Evolutionary conservation across 1,139 yeast genomes (phyloP), one percentile per base, ranked within the genome.

Genomic region (Yamadazyma triangularis): DNA sequence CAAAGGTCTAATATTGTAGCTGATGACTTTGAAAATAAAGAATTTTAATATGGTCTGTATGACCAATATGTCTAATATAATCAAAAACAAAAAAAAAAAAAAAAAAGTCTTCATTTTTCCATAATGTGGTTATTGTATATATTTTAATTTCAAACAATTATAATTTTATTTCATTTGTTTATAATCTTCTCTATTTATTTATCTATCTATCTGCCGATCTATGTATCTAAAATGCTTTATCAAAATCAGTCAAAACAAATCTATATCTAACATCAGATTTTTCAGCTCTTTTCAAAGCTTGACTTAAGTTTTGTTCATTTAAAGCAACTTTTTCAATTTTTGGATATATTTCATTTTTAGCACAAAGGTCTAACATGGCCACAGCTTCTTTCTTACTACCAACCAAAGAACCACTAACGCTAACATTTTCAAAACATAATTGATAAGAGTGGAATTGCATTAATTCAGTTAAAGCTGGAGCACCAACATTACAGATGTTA

Each of bases 191-290:
- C n/a, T n/a, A n/a, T n/a, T n/a, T 9, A 18, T 18, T 18, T 7
- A 18, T 18, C 20, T 18, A 18, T 18, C 20, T 7, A 7, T 18
- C 9, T 7, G 6, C 9, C 9, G 9, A 9, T 18, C 20, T 18
- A 18, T 18, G 6, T 9, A 18, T 7, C n/a, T 21, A 10, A 21
- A 21, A 21, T 18, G 23, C 23, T 21, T 21, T 21, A 21, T 25
- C 33, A 25, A 29, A 30, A 15, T 29, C 31, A 14, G 74, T 70
- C 48, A 79, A 60, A 6, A 79, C 79, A 48, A 77, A 73, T 60
- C 87, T 73, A 53, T 78, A 80, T 42, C 72, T 70, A 34, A 77
- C 80, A 40, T 78, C 79, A 45, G 79, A 78, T 39, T 39, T 53
- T 15, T 48, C 45, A 29, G 53, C 46, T 41, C 63, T 54, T 16